Evolutionary conservation across 441 rosid species (phyloP).

Genomic region (Pelargonium fulgidum): DNA sequence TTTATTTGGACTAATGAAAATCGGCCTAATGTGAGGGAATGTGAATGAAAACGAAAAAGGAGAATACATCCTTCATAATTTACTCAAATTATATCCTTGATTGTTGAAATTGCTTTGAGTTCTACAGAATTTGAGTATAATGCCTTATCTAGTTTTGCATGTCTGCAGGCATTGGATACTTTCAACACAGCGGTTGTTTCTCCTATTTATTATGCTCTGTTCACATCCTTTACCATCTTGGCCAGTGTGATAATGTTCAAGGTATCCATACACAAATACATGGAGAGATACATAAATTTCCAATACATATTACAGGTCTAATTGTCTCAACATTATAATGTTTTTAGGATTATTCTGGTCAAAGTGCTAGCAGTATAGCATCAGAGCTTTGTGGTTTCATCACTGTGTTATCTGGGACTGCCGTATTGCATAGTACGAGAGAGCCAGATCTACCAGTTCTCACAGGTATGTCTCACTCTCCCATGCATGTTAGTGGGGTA

Average conservation of each 20-base stretch:
- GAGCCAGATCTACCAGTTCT: slow-evolving; percentile 43
- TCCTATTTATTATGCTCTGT: slow-evolving; percentile 61
- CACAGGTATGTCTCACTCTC: slow-evolving; percentile 45
- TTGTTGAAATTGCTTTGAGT: too few species aligned
- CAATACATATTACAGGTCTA: background rate
- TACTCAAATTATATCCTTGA: too few species aligned
- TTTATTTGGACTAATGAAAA: background rate
- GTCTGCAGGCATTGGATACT: slow-evolving; percentile 56
- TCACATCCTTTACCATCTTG: slow-evolving; percentile 52
- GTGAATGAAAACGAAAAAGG: too few species aligned
- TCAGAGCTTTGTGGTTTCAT: slow-evolving; percentile 61
- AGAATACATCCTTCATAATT: too few species aligned
- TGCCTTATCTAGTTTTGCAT: slow-evolving; percentile 6
- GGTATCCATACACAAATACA: slow-evolving; percentile 28
- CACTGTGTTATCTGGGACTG: slow-evolving; percentile 56
- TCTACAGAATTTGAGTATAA: background rate
- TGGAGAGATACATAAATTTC: background rate
- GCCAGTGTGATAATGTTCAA: slow-evolving; percentile 70
- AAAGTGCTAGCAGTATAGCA: slow-evolving; percentile 49
- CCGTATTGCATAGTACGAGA: slow-evolving; percentile 49
- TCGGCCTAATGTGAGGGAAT: background rate
- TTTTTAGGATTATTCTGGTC: slow-evolving; percentile 53
- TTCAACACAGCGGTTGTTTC: slow-evolving; percentile 63
- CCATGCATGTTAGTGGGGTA: background rate
- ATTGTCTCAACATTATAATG: slow-evolving; percentile 2